A percentile compares a stretch with the other conserved stretches of the same genome.
Evolutionary conservation across 208 protist genomes (phyloP).

Genomic region (Crithidia sp.): DNA sequence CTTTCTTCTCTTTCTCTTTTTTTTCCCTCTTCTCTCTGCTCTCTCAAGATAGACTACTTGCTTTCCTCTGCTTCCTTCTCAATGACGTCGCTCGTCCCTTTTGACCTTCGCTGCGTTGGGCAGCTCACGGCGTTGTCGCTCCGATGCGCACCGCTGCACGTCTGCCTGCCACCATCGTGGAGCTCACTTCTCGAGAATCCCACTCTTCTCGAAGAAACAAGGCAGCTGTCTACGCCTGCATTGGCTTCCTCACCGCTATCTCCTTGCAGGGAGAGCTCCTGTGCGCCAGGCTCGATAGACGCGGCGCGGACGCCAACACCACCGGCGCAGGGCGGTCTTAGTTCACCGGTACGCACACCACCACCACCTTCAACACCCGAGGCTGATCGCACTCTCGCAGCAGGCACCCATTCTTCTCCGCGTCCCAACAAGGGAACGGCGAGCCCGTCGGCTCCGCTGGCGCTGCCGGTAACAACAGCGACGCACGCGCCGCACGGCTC

Average conservation of each 20-base stretch:
- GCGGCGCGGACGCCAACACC: background rate
- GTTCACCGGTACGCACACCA: no score
- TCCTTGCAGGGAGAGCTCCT: background rate
- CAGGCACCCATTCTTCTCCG: no score
- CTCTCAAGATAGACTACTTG: no score
- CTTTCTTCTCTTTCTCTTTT: no score
- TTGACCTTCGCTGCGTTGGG: slow-evolving; percentile 32
- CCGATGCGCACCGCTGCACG: slow-evolving; percentile 27
- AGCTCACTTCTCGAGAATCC: background rate
- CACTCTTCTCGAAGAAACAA: background rate
- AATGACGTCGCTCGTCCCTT: slow-evolving; percentile 35
- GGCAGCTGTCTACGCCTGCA: no score
- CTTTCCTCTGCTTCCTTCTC: background rate
- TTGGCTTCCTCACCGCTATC: background rate
- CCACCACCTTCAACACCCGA: no score
- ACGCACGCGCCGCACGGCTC: background rate
- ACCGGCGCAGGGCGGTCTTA: background rate
- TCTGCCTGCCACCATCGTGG: slow-evolving; percentile 15
- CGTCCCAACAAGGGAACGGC: no score
- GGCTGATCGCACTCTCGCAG: no score
- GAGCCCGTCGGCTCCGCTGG: no score
- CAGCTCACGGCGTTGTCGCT: slow-evolving; percentile 34
- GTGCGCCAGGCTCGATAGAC: background rate
- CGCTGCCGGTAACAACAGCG: background rate
- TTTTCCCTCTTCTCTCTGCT: no score